Conservation (phyloP, 176 grass and related monocot genomes). For the Phyllostachys edulis region DNA sequence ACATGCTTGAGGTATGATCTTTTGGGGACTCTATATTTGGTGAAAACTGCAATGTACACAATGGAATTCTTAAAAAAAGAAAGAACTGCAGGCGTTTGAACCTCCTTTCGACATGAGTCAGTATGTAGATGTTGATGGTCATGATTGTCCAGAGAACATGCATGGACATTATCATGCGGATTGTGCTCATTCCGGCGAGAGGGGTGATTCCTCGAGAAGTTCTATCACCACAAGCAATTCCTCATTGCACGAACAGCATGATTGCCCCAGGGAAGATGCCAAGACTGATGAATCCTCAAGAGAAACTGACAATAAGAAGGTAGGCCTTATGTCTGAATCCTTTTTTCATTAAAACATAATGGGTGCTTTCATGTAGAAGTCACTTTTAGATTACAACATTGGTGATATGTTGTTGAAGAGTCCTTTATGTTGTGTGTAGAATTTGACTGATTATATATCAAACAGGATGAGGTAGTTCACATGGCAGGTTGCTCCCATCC, state of each 20-base stretch:
- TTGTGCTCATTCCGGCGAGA: constrained; percentile 43
- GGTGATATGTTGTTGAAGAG: constrained; percentile 26
- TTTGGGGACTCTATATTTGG: constrained; percentile 17
- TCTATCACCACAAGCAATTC: constrained; percentile 31
- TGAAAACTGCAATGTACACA: constrained; percentile 15
- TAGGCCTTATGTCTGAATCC: constrained; percentile 36
- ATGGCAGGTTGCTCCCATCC: constrained; percentile 26
- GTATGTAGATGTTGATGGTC: constrained; percentile 57
- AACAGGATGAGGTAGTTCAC: constrained; percentile 57
- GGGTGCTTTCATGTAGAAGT: background rate
- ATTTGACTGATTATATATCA: constrained; percentile 54
- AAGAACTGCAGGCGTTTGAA: constrained; percentile 80
- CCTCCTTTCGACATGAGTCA: constrained; percentile 88
- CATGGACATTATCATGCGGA: constrained; percentile 47
- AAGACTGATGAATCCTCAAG: constrained; percentile 20
- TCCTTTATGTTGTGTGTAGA: constrained; percentile 40
- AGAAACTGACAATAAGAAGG: constrained; percentile 46
- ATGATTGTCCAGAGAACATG: constrained; percentile 40
- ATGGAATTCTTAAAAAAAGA: constrained; percentile 23
- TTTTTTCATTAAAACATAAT: constrained; percentile 9
- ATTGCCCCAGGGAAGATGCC: constrained; percentile 4
- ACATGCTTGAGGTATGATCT: constrained; percentile 90
- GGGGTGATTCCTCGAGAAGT: constrained; percentile 26
- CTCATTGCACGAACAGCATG: constrained; percentile 26
- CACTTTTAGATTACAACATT: background rate